Conservation (phyloP, 2,329 filamentous ascomycete species). For the Xylaria sp. region DNA sequence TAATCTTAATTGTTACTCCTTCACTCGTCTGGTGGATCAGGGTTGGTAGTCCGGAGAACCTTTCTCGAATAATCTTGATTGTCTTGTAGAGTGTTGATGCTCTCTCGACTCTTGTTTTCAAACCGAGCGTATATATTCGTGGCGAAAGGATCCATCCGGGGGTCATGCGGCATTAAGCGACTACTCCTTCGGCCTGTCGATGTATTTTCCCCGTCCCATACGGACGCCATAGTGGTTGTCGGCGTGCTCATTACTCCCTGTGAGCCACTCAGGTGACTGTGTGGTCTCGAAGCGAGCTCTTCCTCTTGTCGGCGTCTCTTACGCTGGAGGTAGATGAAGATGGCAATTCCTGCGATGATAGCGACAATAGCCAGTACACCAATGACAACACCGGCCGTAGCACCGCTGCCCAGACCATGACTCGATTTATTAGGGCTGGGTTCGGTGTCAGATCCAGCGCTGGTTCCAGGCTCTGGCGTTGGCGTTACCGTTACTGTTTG, state of each 20-base stretch:
- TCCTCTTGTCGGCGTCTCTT: slow-evolving; percentile 57
- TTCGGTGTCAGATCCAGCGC: slow-evolving; percentile 14
- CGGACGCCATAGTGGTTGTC: slow-evolving; percentile 57
- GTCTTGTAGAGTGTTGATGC: slow-evolving; percentile 71
- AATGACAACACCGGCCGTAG: slow-evolving; percentile 48
- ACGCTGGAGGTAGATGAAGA: slow-evolving; percentile 59
- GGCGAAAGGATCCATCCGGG: slow-evolving; percentile 71
- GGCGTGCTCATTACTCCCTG: slow-evolving; percentile 60
- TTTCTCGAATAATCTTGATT: slow-evolving; percentile 73
- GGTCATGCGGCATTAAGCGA: slow-evolving; percentile 69
- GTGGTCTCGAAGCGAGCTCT: slow-evolving; percentile 57
- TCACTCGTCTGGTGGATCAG: slow-evolving; percentile 61
- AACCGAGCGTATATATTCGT: slow-evolving; percentile 65
- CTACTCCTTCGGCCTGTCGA: slow-evolving; percentile 63
- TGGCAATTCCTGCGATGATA: slow-evolving; percentile 45
- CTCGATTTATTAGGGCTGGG: slow-evolving; percentile 25
- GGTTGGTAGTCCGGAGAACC: slow-evolving; percentile 72
- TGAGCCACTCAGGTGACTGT: slow-evolving; percentile 63
- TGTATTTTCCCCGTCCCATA: slow-evolving; percentile 53
- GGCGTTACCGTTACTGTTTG: slow-evolving; percentile 66
- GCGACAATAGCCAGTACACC: slow-evolving; percentile 47
- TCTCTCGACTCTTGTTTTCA: slow-evolving; percentile 69
- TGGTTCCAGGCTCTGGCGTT: slow-evolving; percentile 44
- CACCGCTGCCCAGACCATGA: slow-evolving; percentile 39
- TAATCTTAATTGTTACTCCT: slow-evolving; percentile 3